These are phyloP conservation scores for Collybiopsis luxurians DNA, from an alignment of 768 basidiomycete species.

Conservation along the genomic window DNA sequence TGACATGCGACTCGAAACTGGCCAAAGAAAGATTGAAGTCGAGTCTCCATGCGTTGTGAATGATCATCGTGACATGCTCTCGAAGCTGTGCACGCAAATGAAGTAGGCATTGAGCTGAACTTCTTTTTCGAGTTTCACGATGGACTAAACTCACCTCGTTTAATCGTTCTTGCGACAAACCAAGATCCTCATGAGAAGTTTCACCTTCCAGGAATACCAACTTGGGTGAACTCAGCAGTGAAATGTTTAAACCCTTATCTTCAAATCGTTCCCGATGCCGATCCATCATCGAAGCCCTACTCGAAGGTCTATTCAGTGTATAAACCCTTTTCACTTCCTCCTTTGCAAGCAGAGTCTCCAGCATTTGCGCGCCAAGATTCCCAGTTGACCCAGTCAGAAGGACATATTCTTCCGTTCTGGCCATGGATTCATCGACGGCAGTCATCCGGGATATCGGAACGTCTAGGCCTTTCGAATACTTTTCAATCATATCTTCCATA, in stretches of 20 bases:
- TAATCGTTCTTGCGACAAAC: constrained; percentile 15
- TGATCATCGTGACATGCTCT: constrained; percentile 20
- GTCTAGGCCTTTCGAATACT: background rate
- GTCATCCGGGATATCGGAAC: background rate
- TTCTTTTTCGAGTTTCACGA: no score
- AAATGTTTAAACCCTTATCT: constrained; percentile 26
- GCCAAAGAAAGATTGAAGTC: constrained; percentile 39
- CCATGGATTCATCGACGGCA: constrained; percentile 2
- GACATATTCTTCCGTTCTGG: constrained; percentile 18
- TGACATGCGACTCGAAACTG: constrained; percentile 37
- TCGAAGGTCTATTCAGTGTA: background rate
- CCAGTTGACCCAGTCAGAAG: constrained; percentile 40
- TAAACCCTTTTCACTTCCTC: constrained; percentile 12
- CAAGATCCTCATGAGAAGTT: constrained; percentile 20
- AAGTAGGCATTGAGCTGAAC: background rate
- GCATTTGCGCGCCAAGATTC: constrained; percentile 34
- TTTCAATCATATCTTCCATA: background rate
- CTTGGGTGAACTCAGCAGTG: constrained; percentile 26
- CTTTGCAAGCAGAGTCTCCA: constrained; percentile 24
- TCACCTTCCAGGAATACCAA: constrained; percentile 26
- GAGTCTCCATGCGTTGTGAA: constrained; percentile 39
- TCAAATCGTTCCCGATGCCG: constrained; percentile 19
- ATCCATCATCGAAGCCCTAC: background rate
- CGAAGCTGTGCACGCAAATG: background rate
- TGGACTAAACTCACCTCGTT: constrained; percentile 13